Evolutionary conservation across 2,329 filamentous ascomycete genomes (phyloP).

Genomic region (Clonostachys rosea): DNA sequence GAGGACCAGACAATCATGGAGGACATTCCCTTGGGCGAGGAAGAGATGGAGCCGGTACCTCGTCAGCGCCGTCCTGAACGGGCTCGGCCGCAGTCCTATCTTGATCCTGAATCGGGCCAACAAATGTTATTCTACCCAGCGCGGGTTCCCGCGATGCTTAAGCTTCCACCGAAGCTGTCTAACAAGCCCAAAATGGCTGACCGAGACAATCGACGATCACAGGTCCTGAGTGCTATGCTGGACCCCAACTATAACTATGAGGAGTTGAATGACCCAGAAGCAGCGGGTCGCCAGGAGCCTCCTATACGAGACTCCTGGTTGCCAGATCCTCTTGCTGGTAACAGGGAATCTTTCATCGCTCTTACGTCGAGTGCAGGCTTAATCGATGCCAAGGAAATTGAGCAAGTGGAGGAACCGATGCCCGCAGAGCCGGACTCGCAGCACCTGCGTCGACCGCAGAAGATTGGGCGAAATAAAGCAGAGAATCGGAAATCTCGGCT

Average conservation of each 20-base stretch:
- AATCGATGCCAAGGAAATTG: constrained; percentile 4
- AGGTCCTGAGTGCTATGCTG: constrained; percentile 62
- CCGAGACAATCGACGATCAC: constrained; percentile 67
- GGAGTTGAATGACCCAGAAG: background rate
- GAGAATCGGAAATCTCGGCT: constrained; percentile 23
- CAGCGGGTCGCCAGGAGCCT: constrained; percentile 13
- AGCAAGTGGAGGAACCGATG: constrained; percentile 2
- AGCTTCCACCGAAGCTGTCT: constrained; percentile 83
- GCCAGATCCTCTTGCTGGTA: constrained; percentile 36
- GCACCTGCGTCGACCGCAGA: constrained; percentile 23
- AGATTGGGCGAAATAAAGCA: constrained; percentile 19
- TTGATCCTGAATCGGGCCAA: constrained; percentile 62
- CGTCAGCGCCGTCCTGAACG: constrained; percentile 5
- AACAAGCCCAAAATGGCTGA: constrained; percentile 61
- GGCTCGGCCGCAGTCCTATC: constrained; percentile 50
- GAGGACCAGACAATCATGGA: background rate
- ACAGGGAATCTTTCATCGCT: constrained; percentile 25
- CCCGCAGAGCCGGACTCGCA: constrained; percentile 6
- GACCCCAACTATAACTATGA: constrained; percentile 10
- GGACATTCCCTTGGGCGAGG: background rate
- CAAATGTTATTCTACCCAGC: constrained; percentile 95
- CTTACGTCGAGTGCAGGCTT: constrained; percentile 9
- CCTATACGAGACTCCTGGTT: constrained; percentile 31
- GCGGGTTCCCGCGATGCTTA: constrained; percentile 89
- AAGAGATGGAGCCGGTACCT: background rate